These are phyloP conservation scores for Cudoniella acicularis DNA, from an alignment of 495 filamentous ascomycete genomes.

Conservation along the genomic window DNA sequence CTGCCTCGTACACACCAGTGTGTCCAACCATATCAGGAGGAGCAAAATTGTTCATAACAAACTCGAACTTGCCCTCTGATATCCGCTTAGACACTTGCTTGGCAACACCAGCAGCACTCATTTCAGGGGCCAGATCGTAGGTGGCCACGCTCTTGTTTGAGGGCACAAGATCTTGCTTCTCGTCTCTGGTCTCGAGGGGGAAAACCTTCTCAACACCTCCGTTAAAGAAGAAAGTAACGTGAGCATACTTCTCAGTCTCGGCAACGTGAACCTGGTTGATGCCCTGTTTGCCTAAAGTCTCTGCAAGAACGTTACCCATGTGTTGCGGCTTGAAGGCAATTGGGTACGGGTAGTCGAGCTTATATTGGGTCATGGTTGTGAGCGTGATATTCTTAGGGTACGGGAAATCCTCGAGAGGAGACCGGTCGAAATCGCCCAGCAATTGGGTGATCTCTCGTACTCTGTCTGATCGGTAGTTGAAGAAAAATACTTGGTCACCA, in stretches of 20 bases:
- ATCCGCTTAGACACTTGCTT: conserved; percentile 83
- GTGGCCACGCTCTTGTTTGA: conserved; percentile 81
- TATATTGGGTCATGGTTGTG: conserved; percentile 99
- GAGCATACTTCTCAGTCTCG: conserved; percentile 98
- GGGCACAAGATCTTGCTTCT: conserved; percentile 54
- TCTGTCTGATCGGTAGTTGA: conserved; percentile 99
- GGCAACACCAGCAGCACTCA: conserved; percentile 87
- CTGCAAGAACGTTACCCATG: conserved; percentile 95
- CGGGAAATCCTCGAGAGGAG: conserved; percentile 83
- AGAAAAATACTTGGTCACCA: conserved; percentile 95
- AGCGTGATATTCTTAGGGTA: conserved; percentile 89
- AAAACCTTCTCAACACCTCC: conserved; percentile 97
- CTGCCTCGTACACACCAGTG: conserved; percentile 96
- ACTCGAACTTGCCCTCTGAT: conserved; percentile 75
- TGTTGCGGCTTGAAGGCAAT: conserved; percentile 91
- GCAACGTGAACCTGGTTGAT: conserved; percentile 93
- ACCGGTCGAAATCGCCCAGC: conserved; percentile 85
- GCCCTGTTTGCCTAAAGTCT: conserved; percentile 85
- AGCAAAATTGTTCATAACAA: conserved; percentile 99
- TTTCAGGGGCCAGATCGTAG: conserved; percentile 94
- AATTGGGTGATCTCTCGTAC: conserved; percentile 96
- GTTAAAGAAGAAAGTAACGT: conserved; percentile 99
- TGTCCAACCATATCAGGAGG: conserved; percentile 99
- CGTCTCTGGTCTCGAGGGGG: conserved; percentile 75
- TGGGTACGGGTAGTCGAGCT: conserved; percentile 88